These are phyloP conservation scores for Coemansia sp. DNA, from an alignment of 192 early-diverging fungal genomes.

Conservation along the genomic window DNA sequence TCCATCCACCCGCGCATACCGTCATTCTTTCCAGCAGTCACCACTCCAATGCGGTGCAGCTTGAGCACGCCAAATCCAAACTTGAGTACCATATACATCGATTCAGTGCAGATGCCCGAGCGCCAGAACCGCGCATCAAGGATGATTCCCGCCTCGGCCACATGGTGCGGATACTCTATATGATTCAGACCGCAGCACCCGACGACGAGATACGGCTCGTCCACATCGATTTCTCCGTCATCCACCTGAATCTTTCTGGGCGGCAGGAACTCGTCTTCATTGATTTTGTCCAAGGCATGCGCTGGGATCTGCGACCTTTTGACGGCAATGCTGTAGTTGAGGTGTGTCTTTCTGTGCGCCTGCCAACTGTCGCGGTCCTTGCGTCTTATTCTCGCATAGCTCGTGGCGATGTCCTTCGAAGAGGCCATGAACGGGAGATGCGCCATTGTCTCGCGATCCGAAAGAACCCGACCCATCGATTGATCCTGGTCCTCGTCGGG, in stretches of 20 bases:
- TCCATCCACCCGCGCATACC: constrained; percentile 54
- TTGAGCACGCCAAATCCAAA: constrained; percentile 38
- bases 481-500: constrained; percentile 41
- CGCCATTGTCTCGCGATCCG: constrained; percentile 36
- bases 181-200: constrained; percentile 44
- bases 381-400: constrained; percentile 20
- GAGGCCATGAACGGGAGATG: constrained; percentile 35
- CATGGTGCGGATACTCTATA: constrained; percentile 25
- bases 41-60: constrained; percentile 41
- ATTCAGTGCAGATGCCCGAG: constrained; percentile 30
- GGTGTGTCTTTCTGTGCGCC: constrained; percentile 18
- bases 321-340: constrained; percentile 38
- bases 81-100: constrained; percentile 39
- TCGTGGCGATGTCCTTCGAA: constrained; percentile 21
- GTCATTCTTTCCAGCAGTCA: constrained; percentile 30
- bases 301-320: constrained; percentile 33
- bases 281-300: constrained; percentile 11
- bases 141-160: constrained; percentile 38
- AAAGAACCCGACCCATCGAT: constrained; percentile 27
- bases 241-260: constrained; percentile 25
- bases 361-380: constrained; percentile 23
- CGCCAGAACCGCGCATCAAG: constrained; percentile 49
- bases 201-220: constrained; percentile 41
- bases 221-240: constrained; percentile 22
- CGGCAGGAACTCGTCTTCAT: constrained; percentile 27